These are phyloP conservation scores for Populus hybrid DNA, from an alignment of 441 rosid species.

Conservation along the genomic window DNA sequence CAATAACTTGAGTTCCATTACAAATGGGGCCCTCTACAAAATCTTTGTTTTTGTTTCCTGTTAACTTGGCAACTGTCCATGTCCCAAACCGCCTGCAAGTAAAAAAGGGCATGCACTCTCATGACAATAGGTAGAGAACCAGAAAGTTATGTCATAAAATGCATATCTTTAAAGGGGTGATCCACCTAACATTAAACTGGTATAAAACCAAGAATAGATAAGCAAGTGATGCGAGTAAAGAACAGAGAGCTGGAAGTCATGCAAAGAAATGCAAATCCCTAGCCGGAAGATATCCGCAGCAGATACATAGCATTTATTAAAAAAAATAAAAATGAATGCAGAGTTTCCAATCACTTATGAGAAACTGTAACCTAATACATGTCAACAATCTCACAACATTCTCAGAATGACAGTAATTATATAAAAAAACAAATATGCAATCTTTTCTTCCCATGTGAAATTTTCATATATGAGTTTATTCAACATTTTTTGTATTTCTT, in stretches of 20 bases:
- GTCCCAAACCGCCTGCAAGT: slow-evolving; percentile 52
- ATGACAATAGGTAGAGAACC: slow-evolving; percentile 5
- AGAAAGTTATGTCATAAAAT: not conserved
- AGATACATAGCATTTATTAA: too few relatives aligned
- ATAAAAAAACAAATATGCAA: not conserved
- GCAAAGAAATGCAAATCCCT: not conserved
- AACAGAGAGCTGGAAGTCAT: not conserved
- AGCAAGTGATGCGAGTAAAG: not conserved
- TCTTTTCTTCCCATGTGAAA: not conserved
- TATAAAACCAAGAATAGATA: slow-evolving; percentile 5
- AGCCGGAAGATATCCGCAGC: not conserved
- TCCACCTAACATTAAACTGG: not conserved
- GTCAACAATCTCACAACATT: not conserved
- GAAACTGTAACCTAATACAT: not conserved
- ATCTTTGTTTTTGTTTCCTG: slow-evolving; percentile 27
- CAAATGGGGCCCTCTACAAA: slow-evolving; percentile 54
- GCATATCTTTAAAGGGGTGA: not conserved
- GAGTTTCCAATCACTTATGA: not conserved
- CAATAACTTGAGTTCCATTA: slow-evolving; percentile 50
- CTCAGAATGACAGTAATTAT: not conserved
- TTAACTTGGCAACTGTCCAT: slow-evolving; percentile 54
- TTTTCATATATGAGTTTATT: not conserved
- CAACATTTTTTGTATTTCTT: not conserved
- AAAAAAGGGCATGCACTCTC: slow-evolving; percentile 6
- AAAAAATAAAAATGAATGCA: too few relatives aligned